Conservation (phyloP, 2,329 filamentous ascomycete species). For the Ceratocystis alfenasii region DNA sequence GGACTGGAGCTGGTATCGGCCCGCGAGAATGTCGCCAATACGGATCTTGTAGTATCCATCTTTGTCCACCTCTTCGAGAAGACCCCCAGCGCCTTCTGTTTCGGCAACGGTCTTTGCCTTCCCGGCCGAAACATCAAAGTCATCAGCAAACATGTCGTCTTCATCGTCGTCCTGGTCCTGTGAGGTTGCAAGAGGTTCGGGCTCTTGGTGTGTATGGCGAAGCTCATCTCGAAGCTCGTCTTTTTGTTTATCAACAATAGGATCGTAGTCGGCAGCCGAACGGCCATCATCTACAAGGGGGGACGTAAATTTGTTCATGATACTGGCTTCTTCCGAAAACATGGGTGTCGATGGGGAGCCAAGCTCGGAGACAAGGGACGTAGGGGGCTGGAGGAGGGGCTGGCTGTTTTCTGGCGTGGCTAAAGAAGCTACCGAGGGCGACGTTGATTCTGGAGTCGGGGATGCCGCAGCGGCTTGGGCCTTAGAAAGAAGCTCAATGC, state of each 20-base stretch:
- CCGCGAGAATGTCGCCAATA: conserved; percentile 77
- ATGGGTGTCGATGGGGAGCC: conserved; percentile 7
- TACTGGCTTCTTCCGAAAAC: conserved; percentile 16
- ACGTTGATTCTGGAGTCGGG: conserved; percentile 45
- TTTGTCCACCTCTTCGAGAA: conserved; percentile 84
- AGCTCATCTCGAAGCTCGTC: conserved; percentile 61
- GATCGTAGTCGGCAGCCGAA: conserved; percentile 89
- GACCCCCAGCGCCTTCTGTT: conserved; percentile 47
- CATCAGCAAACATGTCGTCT: conserved; percentile 83
- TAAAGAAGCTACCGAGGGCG: conserved; percentile 30
- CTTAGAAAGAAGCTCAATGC: conserved; percentile 76
- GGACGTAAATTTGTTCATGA: conserved; percentile 13
- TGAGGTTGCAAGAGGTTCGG: not conserved
- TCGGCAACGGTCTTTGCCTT: not conserved
- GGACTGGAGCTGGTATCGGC: conserved; percentile 78
- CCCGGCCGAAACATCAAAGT: conserved; percentile 46
- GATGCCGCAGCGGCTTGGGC: conserved; percentile 63
- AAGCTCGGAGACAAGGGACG: conserved; percentile 29
- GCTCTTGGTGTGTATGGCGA: conserved; percentile 33
- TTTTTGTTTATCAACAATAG: conserved; percentile 76
- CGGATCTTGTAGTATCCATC: conserved; percentile 96
- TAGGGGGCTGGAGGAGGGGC: conserved; percentile 30
- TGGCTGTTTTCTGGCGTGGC: not conserved
- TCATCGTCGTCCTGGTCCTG: conserved; percentile 49
- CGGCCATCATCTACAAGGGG: conserved; percentile 49